A percentile compares a stretch with the other conserved stretches of the same genome.
phyloP scores from a whole-genome alignment of 2,329 filamentous ascomycete genomes.

The Ambrosiella cleistominuta region DNA sequence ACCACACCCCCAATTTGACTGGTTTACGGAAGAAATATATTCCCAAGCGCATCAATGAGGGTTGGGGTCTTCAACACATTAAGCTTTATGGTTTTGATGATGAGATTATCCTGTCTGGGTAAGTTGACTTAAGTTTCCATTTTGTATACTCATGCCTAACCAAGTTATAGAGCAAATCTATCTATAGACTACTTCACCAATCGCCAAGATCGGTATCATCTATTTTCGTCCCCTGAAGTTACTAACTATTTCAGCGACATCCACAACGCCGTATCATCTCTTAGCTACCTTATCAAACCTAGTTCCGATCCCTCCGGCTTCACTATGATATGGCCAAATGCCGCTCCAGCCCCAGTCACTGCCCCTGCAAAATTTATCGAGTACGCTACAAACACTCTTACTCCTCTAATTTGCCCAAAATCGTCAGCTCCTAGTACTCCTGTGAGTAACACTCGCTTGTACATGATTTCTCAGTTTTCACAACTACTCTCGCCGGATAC shows the following conservation, averaged over 20 bases:
- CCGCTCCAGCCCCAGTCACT: slow-evolving; percentile 55
- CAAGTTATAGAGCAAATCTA: slow-evolving; percentile 49
- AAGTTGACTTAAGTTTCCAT: slow-evolving; percentile 17
- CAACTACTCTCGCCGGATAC: slow-evolving; percentile 62
- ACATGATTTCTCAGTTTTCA: slow-evolving; percentile 75
- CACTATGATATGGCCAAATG: slow-evolving; percentile 62
- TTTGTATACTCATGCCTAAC: slow-evolving; percentile 13
- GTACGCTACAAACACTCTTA: slow-evolving; percentile 48
- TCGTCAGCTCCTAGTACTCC: slow-evolving; percentile 15
- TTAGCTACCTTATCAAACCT: slow-evolving; percentile 68
- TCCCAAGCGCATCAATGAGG: slow-evolving; percentile 85
- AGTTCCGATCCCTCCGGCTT: slow-evolving; percentile 36
- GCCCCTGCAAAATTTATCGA: slow-evolving; percentile 51
- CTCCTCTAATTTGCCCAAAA: slow-evolving; percentile 40
- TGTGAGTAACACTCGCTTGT: slow-evolving; percentile 49
- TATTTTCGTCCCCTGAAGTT: slow-evolving; percentile 64
- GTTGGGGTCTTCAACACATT: slow-evolving; percentile 98
- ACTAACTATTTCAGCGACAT: slow-evolving; percentile 69
- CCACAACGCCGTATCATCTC: slow-evolving; percentile 56
- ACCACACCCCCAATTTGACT: slow-evolving; percentile 89
- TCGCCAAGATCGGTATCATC: slow-evolving; percentile 82
- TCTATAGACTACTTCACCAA: slow-evolving; percentile 94
- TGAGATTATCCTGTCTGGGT: slow-evolving; percentile 86
- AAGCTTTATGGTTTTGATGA: slow-evolving; percentile 94
- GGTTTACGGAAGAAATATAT: slow-evolving; percentile 69